Evolutionary conservation across 176 grass and related monocot species (phyloP), one percentile per base, ranked within the genome.

Genomic region (Triticum urartu): DNA sequence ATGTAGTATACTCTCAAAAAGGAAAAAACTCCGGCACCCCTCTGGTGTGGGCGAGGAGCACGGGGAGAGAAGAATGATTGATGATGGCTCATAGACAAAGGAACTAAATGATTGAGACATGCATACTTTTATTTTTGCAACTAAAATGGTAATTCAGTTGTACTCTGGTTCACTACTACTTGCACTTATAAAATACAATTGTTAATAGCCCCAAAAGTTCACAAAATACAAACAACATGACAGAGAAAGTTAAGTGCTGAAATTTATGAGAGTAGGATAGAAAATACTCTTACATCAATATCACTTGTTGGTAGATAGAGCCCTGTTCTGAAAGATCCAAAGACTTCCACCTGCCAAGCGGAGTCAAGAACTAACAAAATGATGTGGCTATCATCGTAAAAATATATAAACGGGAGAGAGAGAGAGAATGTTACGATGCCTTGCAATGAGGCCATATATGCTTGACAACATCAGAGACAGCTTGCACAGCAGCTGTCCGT

Each of bases 271-370:
- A 70, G 61, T 47, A 85, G 35, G 30, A 88, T 79, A 82, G 36
- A 11, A 70, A 81, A 11, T 86, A 77, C 21, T 45, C 85, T 87
- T 91, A 91, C 97, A 85, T 99, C 94, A 2, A 99, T 66, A 87
- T 96, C 97, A 73, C 97, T 99, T 65, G 94, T 96, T 75, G 97
- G 97, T 78, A 99, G 80, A 86, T 97, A 99, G 2, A 99, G 89
- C 65, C 97, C 94, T 74, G 94, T 99, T 75, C 92, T 99, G 68
- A 99, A 96, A 80, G 94, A 99, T 91, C 97, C 97, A 86, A 96
- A 99, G 64, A 99, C 68, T 88, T 99, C 92, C 82, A 96, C 94
- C 97, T 99, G 87, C 52, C 58, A 82, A 11, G 38, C 14, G 91
- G 89, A 78, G 86, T 24, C 45, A 66, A 79, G 67, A 79, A 87